These are phyloP conservation scores for Fusarium metavorans DNA, from an alignment of 2,329 filamentous ascomycete species.

Conservation along the genomic window DNA sequence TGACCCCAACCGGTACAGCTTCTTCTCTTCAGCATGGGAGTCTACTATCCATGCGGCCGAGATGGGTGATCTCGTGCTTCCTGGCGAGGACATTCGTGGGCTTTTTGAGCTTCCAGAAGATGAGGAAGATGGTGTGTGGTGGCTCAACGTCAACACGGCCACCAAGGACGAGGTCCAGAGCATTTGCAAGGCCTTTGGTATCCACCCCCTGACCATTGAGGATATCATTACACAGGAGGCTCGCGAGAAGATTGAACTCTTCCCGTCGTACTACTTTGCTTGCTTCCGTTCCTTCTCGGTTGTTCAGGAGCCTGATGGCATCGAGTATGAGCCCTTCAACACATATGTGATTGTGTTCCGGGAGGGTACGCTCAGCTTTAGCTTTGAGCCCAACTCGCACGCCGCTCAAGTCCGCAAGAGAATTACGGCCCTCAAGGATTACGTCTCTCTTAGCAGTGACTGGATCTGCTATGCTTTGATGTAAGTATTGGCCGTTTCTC, in stretches of 20 bases:
- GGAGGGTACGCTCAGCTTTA: constrained; percentile 94
- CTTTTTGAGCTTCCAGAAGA: constrained; percentile 79
- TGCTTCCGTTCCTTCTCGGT: constrained; percentile 93
- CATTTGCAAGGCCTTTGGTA: constrained; percentile 93
- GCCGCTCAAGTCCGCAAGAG: constrained; percentile 89
- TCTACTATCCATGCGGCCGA: constrained; percentile 93
- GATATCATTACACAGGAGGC: constrained; percentile 96
- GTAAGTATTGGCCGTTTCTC: constrained; percentile 61
- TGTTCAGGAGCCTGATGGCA: constrained; percentile 80
- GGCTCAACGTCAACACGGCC: constrained; percentile 93
- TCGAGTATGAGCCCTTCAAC: constrained; percentile 94
- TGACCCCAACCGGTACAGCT: constrained; percentile 88
- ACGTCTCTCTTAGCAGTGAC: constrained; percentile 92
- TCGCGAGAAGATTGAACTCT: constrained; percentile 97
- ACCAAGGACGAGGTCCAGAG: constrained; percentile 88
- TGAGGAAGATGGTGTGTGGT: constrained; percentile 89
- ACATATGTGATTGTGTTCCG: constrained; percentile 97
- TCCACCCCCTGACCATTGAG: constrained; percentile 95
- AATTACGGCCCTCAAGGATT: constrained; percentile 93
- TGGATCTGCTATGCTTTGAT: constrained; percentile 99
- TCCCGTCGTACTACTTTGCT: constrained; percentile 97
- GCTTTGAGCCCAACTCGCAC: constrained; percentile 88
- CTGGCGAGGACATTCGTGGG: constrained; percentile 89
- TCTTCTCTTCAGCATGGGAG: constrained; percentile 96
- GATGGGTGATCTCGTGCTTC: constrained; percentile 87